Conservation (phyloP, 306 rosid species). For the Malus orientalis region DNA sequence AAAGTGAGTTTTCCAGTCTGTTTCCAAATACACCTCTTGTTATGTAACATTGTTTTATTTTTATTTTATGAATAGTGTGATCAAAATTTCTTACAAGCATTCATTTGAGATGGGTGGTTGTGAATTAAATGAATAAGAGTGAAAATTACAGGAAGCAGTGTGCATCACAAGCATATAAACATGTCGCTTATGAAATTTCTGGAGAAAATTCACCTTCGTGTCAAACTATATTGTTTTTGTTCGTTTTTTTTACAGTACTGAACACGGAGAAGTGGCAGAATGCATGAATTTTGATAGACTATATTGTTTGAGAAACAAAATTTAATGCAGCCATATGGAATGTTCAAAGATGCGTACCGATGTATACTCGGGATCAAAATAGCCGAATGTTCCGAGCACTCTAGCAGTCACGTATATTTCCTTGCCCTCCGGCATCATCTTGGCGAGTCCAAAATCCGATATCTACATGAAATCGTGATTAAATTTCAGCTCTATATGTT, state of each 20-base stretch:
- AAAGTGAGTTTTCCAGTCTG: constrained; percentile 95
- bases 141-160: neutral
- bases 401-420: constrained; percentile 72
- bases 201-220: neutral
- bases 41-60: neutral
- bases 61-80: neutral
- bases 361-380: constrained; percentile 92
- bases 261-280: neutral
- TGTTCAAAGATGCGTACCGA: constrained; percentile 41
- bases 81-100: neutral
- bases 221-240: neutral
- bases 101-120: neutral
- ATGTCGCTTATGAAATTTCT: neutral
- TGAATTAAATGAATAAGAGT: neutral
- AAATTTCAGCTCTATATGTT: constrained; percentile 1
- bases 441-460: constrained; percentile 96
- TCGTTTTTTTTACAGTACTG: neutral
- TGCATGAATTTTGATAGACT: neutral
- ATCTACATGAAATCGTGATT: constrained; percentile 30
- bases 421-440: constrained; percentile 90
- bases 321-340: neutral
- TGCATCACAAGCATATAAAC: neutral
- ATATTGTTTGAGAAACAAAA: neutral
- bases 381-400: constrained; percentile 93
- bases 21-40: constrained; percentile 13